A percentile compares a stretch with the other conserved stretches of the same genome.
Conservation (phyloP, 1,284 basidiomycete genomes). For the Meira miltonrushii region DNA sequence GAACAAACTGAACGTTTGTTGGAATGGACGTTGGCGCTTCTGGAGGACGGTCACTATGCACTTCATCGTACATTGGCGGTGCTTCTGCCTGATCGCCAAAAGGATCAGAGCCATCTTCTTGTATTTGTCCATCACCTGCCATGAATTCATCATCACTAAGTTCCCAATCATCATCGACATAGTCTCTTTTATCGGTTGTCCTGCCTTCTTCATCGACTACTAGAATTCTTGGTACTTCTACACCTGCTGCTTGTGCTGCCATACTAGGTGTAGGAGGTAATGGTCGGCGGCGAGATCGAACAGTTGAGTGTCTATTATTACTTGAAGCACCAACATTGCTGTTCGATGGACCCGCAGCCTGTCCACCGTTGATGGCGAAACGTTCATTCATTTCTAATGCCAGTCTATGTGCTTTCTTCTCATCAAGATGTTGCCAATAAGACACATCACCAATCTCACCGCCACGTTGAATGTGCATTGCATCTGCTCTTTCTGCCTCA, state of each 20-base stretch:
- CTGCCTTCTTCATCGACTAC: neutral
- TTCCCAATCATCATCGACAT: conserved; percentile 1
- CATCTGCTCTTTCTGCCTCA: conserved; percentile 15
- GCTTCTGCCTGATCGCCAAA: conserved; percentile 19
- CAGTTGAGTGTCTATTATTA: neutral
- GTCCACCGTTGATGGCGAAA: neutral
- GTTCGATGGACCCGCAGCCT: neutral
- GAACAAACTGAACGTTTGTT: conserved; percentile 2
- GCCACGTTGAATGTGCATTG: neutral
- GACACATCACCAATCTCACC: neutral
- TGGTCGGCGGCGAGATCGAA: neutral
- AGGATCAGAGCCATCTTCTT: conserved; percentile 14
- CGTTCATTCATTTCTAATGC: neutral
- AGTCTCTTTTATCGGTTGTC: neutral
- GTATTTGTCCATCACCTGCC: neutral
- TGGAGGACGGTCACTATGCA: conserved; percentile 11
- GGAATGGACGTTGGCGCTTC: conserved; percentile 13
- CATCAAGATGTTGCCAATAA: conserved; percentile 1
- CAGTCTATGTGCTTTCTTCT: neutral
- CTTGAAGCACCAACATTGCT: neutral
- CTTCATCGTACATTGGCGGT: conserved; percentile 16
- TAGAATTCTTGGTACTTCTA: neutral
- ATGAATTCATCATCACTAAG: neutral
- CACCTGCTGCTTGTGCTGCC: conserved; percentile 7
- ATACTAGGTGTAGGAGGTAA: conserved; percentile 11